Percentiles rank a stretch among this genome's conserved stretches.
Evolutionary conservation across 345 rosid species (phyloP).

Genomic region (Garcia nutans): DNA sequence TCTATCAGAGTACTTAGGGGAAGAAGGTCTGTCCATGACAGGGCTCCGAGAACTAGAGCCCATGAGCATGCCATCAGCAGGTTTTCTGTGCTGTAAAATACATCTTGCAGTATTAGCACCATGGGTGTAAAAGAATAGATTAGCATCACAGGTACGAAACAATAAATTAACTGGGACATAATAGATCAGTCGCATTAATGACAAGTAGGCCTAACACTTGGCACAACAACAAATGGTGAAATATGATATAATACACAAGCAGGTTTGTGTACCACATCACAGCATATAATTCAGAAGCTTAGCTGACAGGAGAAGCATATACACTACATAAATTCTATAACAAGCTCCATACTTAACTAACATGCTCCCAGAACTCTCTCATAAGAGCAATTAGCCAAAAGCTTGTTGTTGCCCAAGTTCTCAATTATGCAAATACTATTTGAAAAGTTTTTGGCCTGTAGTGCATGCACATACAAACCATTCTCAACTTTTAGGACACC

Average conservation of each 20-base stretch:
- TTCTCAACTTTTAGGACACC: neutral
- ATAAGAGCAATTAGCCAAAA: neutral
- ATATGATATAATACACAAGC: neutral
- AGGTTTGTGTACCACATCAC: neutral
- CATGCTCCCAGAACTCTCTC: neutral
- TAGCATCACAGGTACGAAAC: neutral
- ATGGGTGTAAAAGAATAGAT: neutral
- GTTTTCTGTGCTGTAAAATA: slow-evolving; percentile 76
- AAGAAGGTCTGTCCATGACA: slow-evolving; percentile 73
- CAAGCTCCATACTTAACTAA: neutral
- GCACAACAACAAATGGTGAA: neutral
- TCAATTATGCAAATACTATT: neutral
- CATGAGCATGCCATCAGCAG: slow-evolving; percentile 83
- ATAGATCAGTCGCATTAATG: neutral
- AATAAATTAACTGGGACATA: neutral
- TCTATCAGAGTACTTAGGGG: slow-evolving; percentile 96
- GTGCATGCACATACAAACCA: neutral
- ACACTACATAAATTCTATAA: neutral
- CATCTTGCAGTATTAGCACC: slow-evolving; percentile 13
- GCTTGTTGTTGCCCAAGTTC: neutral
- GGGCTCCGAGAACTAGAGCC: slow-evolving; percentile 91
- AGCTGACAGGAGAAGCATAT: neutral
- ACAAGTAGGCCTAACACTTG: neutral
- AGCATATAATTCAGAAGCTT: neutral
- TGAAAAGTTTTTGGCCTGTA: neutral